Conservation (phyloP, 202 grass and related monocot genomes). For the Setaria italica region DNA sequence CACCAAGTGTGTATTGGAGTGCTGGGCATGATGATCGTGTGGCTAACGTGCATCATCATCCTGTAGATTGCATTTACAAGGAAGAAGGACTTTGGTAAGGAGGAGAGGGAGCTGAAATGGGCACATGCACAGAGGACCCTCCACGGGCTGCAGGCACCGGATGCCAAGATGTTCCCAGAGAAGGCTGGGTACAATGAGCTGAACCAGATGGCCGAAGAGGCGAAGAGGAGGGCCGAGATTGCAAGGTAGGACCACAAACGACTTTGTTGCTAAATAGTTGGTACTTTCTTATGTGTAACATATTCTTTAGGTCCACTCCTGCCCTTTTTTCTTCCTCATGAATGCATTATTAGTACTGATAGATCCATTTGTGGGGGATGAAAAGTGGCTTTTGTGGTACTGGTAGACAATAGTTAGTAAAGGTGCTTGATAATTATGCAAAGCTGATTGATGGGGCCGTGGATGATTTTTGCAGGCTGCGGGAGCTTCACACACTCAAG, state of each 20-base stretch:
- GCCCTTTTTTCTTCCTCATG: neutral
- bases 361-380: neutral
- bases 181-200: slow-evolving; percentile 58
- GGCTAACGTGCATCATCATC: neutral
- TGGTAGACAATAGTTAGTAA: neutral
- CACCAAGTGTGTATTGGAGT: neutral
- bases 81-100: slow-evolving; percentile 72
- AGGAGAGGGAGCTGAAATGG: slow-evolving; percentile 78
- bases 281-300: neutral
- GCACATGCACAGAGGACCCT: slow-evolving; percentile 72
- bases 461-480: slow-evolving; percentile 54
- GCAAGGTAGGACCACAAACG: slow-evolving; percentile 50
- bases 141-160: slow-evolving; percentile 68
- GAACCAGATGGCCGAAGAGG: slow-evolving; percentile 70
- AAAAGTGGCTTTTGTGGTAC: slow-evolving; percentile 23
- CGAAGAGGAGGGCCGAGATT: slow-evolving; percentile 68
- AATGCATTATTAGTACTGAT: slow-evolving; percentile 26
- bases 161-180: slow-evolving; percentile 59
- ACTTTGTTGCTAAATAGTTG: neutral
- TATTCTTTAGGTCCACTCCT: neutral
- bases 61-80: slow-evolving; percentile 68
- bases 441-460: neutral
- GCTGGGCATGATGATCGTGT: neutral
- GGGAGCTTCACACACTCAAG: slow-evolving; percentile 85
- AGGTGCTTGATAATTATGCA: neutral